These are phyloP conservation scores for Aspergillus uvarum DNA, from an alignment of 2,329 filamentous ascomycete species.

Conservation along the genomic window DNA sequence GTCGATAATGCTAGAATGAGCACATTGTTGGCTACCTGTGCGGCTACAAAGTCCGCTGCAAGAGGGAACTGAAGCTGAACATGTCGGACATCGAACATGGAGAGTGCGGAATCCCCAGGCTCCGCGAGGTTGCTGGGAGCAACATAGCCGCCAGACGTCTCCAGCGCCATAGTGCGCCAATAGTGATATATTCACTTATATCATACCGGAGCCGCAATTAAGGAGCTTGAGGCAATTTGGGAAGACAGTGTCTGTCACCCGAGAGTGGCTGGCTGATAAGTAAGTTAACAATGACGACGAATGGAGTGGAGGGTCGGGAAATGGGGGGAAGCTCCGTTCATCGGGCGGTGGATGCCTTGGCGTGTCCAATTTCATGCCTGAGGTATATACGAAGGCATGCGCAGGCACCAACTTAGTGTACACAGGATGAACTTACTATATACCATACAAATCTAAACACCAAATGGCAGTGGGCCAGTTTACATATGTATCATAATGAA, in stretches of 20 bases:
- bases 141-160: constrained; percentile 70
- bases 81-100: constrained; percentile 91
- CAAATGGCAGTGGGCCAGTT: no score
- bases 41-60: constrained; percentile 91
- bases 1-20: constrained; percentile 89
- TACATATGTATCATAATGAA: not conserved
- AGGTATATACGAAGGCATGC: not conserved
- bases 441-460: no score
- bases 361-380: not conserved
- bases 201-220: constrained; percentile 28
- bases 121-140: constrained; percentile 63
- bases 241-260: not conserved
- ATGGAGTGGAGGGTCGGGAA: constrained; percentile 4
- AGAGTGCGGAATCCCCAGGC: constrained; percentile 62
- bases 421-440: no score
- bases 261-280: not conserved
- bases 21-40: constrained; percentile 96
- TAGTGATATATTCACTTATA: constrained; percentile 22
- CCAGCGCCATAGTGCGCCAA: constrained; percentile 64
- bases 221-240: constrained; percentile 25
- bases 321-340: constrained; percentile 1
- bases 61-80: constrained; percentile 94
- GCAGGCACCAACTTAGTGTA: no score
- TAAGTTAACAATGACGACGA: not conserved
- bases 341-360: constrained; percentile 13